Base-by-base conservation (phyloP, 2,329 filamentous ascomycete species). In the Diaporthe aspalathi region DNA sequence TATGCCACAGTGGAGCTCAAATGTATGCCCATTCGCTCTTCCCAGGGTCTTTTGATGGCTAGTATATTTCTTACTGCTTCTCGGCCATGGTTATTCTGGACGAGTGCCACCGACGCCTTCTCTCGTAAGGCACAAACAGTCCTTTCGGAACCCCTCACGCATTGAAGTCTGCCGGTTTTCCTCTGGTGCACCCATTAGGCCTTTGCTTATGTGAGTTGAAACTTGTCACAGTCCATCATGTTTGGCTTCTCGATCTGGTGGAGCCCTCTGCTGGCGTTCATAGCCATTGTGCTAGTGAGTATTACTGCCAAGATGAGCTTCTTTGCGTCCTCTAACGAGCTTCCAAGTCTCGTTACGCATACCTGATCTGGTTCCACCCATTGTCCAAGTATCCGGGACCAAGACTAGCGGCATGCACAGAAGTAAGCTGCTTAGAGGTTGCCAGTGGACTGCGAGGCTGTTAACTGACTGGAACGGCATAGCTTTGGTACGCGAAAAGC, bases 351-450 rank as follows among this genome's bases (percentile, higher is more conserved):
- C 67, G 38, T 7, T 68, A 60, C 16, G 22, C 43, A 6, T 60
- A 60, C 32, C 43, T 68, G n/a, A 22, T 75, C 9, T 73, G 63
- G 56, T 74, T 76, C 14, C 75, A 76, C 38, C 74, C 73, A 20
- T 56, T 76, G 20, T 69, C 74, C 43, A 74, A 76, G 43, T 76
- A 74, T 50, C 74, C 75, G 2, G 75, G 73, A 8, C 74, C 74
- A 5, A 71, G 56, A 20, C 52, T 76, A 4, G 73, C 74, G 27
- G 74, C 74, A 7, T 49, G 75, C 22, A 73, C 74, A n/a, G 70
- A 76, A 49, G 74, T 75, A 53, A 65, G 70, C 60, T 29, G 1
- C 11, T 16, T 9, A 22, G 20, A 32, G 27, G 12, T 4, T 35
- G 20, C 40, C 9, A 1, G 11, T 22, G 11, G n/a, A 47, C 27